These are phyloP conservation scores for Claviceps quebecensis DNA, from an alignment of 2,329 filamentous ascomycete species.

Conservation along the genomic window DNA sequence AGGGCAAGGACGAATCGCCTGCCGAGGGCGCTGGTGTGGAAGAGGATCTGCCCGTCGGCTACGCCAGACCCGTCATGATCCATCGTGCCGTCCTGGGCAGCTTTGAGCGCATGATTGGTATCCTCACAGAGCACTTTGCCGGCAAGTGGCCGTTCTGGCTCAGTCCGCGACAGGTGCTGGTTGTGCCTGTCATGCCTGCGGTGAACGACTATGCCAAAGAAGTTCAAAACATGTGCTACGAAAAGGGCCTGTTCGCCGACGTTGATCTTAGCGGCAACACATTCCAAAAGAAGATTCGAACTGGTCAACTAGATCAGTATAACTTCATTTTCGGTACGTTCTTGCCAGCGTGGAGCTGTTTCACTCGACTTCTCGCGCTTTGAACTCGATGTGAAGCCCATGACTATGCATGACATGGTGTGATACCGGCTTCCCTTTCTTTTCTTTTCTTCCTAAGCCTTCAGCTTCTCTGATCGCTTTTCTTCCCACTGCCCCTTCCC, in stretches of 20 bases:
- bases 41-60: conserved; percentile 47
- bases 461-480: background rate
- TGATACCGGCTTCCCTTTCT: background rate
- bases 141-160: conserved; percentile 88
- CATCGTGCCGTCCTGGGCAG: conserved; percentile 68
- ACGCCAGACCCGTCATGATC: conserved; percentile 72
- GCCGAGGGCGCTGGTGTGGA: conserved; percentile 30
- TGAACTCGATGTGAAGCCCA: background rate
- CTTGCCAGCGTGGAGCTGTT: background rate
- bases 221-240: conserved; percentile 54
- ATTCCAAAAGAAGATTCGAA: conserved; percentile 81
- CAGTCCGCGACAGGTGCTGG: conserved; percentile 61
- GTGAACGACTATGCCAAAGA: conserved; percentile 68
- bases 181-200: conserved; percentile 53
- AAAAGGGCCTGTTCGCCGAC: conserved; percentile 52
- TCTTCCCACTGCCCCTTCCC: background rate
- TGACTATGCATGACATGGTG: background rate
- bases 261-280: conserved; percentile 54
- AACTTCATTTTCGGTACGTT: conserved; percentile 64
- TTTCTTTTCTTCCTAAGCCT: background rate
- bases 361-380: background rate
- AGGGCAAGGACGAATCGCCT: conserved; percentile 34
- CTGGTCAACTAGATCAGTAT: conserved; percentile 65
- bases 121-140: conserved; percentile 70
- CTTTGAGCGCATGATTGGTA: conserved; percentile 54